Evolutionary conservation across 495 filamentous ascomycete genomes (phyloP), one percentile per base, ranked within the genome.

Genomic region (Trichoderma erinaceum): DNA sequence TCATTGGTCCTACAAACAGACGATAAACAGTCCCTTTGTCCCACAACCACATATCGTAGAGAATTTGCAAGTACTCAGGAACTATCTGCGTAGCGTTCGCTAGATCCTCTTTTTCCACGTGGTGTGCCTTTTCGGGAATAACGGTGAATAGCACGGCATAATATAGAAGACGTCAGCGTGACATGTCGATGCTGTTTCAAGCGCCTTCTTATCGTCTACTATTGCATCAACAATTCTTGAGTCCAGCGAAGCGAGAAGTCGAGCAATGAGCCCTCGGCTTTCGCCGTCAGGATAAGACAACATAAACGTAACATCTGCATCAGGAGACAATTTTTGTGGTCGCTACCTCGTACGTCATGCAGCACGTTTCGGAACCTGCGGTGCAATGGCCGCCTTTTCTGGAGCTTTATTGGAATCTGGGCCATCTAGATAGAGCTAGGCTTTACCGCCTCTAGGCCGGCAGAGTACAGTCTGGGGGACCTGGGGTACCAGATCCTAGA

Each of bases 321-420:
- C n/a, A n/a, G n/a, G n/a, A n/a, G 61, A 64, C 38, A 64, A 64
- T 35, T 35, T 11, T 3, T 27, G 48, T 11, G 32, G 11, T 32
- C 13, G 4, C 29, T 15, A 64, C 38, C n/a, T 64, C 61, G 38
- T 64, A 64, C 38, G 38, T 64, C 61, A 64, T 64, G 29, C 56
- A 63, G 11, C 7, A 16, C 25, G 27, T 64, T 21, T 52, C 48
- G 48, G 48, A 52, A 52, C 48, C 18, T 5, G 48, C 48, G 43
- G 43, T 46, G 10, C 35, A 2, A 18, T 44, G 43, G 43, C 13
- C 43, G 43, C 43, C 13, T 5, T 46, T 46, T 46, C 43, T 46
- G 12, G 43, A 46, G 43, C 43, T 46, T 18, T 46, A 46, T 18
- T 46, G 43, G 43, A 46, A 15, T 52, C n/a, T 21, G 21, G 18